Percentiles rank a stretch among this genome's conserved stretches.
These are phyloP conservation scores for Sarocladium strictum DNA, from an alignment of 2,329 filamentous ascomycete genomes.

Conservation along the genomic window DNA sequence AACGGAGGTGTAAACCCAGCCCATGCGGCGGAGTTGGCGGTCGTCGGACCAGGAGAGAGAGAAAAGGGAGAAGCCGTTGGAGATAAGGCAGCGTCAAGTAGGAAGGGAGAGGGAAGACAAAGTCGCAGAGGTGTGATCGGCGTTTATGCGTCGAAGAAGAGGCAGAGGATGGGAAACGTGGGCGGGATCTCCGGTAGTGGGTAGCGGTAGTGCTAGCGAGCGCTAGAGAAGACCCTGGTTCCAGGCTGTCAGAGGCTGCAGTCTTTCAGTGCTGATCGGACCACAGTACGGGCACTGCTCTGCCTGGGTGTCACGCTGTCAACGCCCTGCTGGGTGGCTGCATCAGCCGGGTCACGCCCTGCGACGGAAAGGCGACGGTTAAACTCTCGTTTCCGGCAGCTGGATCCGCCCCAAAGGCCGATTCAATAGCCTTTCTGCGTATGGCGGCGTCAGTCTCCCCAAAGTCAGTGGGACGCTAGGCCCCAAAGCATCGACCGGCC, in stretches of 20 bases:
- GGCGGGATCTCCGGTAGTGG: conserved; percentile 4
- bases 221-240: neutral
- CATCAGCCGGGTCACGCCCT: neutral
- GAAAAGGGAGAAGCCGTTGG: conserved; percentile 1
- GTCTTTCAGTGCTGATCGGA: no score
- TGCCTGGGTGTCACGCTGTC: no score
- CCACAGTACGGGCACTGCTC: no score
- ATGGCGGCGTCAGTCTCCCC: neutral
- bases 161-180: neutral
- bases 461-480: neutral
- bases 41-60: conserved; percentile 6
- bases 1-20: conserved; percentile 11
- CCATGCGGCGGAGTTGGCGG: neutral
- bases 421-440: no score
- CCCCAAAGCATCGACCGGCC: neutral
- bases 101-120: neutral
- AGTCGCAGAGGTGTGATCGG: neutral
- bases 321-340: no score
- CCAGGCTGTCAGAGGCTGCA: neutral
- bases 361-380: neutral
- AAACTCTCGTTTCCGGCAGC: neutral
- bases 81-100: neutral
- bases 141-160: conserved; percentile 5
- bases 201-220: neutral
- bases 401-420: neutral